Base-by-base conservation (phyloP, 139 green algal species). In the Diplosphaera chodatii region DNA sequence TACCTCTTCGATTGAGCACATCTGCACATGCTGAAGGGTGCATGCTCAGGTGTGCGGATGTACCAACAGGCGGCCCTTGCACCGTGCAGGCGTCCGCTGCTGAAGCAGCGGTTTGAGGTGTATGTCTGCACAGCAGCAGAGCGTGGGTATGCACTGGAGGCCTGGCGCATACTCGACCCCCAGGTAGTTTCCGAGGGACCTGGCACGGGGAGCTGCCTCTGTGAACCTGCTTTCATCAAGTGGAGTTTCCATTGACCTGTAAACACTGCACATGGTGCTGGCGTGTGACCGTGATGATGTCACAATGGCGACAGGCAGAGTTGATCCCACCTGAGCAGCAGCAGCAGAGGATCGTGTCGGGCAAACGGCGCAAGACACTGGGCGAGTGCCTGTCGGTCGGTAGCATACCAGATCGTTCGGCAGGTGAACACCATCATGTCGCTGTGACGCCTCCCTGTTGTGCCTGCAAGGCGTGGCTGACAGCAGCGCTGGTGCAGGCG, bases 101-200 rank as follows among this genome's bases (percentile, higher is more conserved):
- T 67, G 63, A 81, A 74, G 69, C 63, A 67, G 55, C 68, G 83
- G 48, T 93, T 88, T 67, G 86, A 94, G 32, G 84, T 91, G 27
- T 95, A 87, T 67, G 86, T 97, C 25, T 95, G 89, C 80, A 97
- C 91, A 0, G 91, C 91, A 1, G 89, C 91, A 0, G 87, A 94
- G 75, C 80, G 82, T 16, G 77, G 82, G 29, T 97, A 97, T 76
- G 91, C 91, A 4, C 74, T 92, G 40, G 91, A 97, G 69, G 91
- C 88, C 1, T 95, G 88, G 89, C 82, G 91, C 29, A 73, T 94
- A 66, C 79, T 97, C 77, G 91, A 97, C 82, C 69, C 70, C 0
- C 56, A 69, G 6, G 74, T 30, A 1, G 63, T 66, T n/a, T 77
- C 96, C 74, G 93, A 95, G 48, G 74, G n/a, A n/a, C n/a, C n/a